phyloP scores from a whole-genome alignment of 1,139 yeast genomes.

The Pneumocystis oryctolagi region DNA sequence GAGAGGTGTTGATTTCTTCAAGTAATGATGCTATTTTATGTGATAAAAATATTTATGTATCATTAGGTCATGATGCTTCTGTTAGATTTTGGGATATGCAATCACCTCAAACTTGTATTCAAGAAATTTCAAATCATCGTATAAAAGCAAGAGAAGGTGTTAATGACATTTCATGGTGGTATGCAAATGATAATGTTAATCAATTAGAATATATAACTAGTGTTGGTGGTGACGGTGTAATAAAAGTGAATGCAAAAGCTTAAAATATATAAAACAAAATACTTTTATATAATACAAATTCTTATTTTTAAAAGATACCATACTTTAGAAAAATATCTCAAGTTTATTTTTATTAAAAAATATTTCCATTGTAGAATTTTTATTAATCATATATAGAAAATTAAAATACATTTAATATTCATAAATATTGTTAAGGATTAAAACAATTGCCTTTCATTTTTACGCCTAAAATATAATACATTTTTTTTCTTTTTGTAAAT shows the following conservation, averaged over 20 bases:
- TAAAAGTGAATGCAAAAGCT: background rate
- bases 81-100: conserved; percentile 1
- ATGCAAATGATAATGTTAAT: background rate
- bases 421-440: background rate
- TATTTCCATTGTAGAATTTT: too few relatives aligned
- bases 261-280: background rate
- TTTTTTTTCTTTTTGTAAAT: background rate
- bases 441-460: background rate
- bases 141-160: background rate
- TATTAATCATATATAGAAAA: background rate
- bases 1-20: background rate
- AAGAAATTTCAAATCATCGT: conserved; percentile 1
- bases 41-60: background rate
- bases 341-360: background rate
- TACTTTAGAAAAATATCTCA: background rate
- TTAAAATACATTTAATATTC: background rate
- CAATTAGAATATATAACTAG: background rate
- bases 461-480: background rate
- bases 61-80: conserved; percentile 2
- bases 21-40: background rate
- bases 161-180: background rate
- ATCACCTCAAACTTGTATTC: background rate
- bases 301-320: background rate
- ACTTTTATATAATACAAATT: background rate
- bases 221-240: conserved; percentile 1